A percentile compares a stretch with the other conserved stretches of the same genome.
phyloP scores from a whole-genome alignment of 805 yeast genomes.

The Spencermartinsiella europaea region DNA sequence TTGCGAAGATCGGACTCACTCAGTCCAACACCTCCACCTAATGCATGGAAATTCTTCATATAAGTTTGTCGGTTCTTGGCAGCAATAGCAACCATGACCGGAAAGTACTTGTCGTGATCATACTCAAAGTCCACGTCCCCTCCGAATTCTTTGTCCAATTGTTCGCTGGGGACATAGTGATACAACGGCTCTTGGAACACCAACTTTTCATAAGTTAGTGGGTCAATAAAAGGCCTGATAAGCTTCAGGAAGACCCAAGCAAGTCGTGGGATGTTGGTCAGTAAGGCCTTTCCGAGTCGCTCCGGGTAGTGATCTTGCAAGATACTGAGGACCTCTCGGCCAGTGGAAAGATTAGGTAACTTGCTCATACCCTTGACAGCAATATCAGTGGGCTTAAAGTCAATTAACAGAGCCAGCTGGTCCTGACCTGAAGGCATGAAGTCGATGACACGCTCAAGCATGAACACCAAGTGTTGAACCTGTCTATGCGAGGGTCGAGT shows the following conservation, averaged over 20 bases:
- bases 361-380: conserved; percentile 51
- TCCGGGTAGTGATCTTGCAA: conserved; percentile 98
- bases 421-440: conserved; percentile 97
- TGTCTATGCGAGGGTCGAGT: conserved; percentile 86
- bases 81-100: conserved; percentile 57
- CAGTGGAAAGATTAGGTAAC: conserved; percentile 83
- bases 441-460: conserved; percentile 88
- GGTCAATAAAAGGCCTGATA: conserved; percentile 94
- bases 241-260: conserved; percentile 90
- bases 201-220: conserved; percentile 87
- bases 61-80: conserved; percentile 55
- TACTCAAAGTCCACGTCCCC: conserved; percentile 84
- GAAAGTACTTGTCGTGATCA: conserved; percentile 77
- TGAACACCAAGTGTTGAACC: conserved; percentile 91
- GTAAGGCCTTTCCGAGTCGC: conserved; percentile 84
- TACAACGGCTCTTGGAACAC: conserved; percentile 87
- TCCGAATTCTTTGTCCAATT: conserved; percentile 78
- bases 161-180: conserved; percentile 73
- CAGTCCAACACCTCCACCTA: conserved; percentile 72
- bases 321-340: conserved; percentile 87
- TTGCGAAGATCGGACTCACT: conserved; percentile 73
- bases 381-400: conserved; percentile 73
- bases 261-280: conserved; percentile 89
- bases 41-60: conserved; percentile 59
- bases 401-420: conserved; percentile 83